These are phyloP conservation scores for Cutaneotrichosporon spelunceum DNA, from an alignment of 1,284 basidiomycete genomes.

Conservation along the genomic window DNA sequence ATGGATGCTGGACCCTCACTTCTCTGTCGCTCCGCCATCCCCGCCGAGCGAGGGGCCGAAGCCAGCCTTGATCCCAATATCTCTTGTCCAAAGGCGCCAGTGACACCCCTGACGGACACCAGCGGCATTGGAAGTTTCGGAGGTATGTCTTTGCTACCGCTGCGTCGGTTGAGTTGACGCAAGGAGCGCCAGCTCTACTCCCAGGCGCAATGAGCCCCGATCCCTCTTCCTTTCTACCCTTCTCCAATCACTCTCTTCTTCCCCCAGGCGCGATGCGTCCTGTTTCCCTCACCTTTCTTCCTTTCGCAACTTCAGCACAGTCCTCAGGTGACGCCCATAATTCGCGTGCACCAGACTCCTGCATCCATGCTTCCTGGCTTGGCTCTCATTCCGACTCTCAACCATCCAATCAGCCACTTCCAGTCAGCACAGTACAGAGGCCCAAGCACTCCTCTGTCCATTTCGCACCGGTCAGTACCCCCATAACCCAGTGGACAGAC, in stretches of 20 bases:
- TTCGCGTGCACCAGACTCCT: neutral
- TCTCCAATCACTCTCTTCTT: neutral
- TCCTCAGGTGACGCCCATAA: neutral
- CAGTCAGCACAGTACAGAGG: neutral
- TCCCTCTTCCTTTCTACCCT: too few species aligned
- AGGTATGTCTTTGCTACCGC: too few species aligned
- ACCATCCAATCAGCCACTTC: neutral
- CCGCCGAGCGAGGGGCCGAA: too few species aligned
- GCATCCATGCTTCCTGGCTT: neutral
- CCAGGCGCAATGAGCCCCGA: too few species aligned
- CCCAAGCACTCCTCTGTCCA: neutral
- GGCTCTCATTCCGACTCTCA: neutral
- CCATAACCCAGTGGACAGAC: neutral
- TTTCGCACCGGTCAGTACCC: neutral
- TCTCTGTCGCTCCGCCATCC: too few species aligned
- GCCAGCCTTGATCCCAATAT: too few species aligned
- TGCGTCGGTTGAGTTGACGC: too few species aligned
- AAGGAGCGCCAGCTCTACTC: too few species aligned
- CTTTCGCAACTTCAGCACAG: neutral
- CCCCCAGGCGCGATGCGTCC: neutral
- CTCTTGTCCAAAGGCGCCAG: too few species aligned
- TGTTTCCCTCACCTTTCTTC: neutral
- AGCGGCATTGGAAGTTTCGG: too few species aligned
- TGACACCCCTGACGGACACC: too few species aligned
- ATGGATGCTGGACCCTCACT: too few species aligned